Conservation (phyloP, 2,329 filamentous ascomycete genomes). For the Penicillium sp. region DNA sequence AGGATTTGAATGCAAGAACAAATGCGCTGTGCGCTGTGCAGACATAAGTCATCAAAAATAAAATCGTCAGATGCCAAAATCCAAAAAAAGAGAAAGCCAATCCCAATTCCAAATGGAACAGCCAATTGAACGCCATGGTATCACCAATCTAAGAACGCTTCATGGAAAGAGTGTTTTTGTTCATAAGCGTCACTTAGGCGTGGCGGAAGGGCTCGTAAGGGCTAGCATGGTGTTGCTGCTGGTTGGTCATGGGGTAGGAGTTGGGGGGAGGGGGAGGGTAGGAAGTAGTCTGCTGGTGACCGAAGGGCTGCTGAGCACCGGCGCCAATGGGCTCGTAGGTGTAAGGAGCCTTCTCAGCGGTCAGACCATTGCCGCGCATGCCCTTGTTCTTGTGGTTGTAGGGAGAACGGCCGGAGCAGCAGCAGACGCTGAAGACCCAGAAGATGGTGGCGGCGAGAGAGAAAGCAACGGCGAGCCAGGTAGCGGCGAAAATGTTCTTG, state of each 20-base stretch:
- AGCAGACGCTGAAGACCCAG: constrained; percentile 91
- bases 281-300: constrained; percentile 25
- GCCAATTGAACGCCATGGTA: constrained; percentile 21
- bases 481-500: constrained; percentile 65
- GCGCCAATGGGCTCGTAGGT: constrained; percentile 58
- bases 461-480: constrained; percentile 80
- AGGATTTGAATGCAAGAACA: not conserved
- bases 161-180: constrained; percentile 4
- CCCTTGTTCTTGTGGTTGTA: constrained; percentile 45
- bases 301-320: constrained; percentile 21
- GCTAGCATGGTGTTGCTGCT: constrained; percentile 21
- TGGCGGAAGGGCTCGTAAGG: constrained; percentile 43
- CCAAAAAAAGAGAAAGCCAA: constrained; percentile 3
- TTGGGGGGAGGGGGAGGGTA: constrained; percentile 27
- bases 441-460: constrained; percentile 75
- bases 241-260: constrained; percentile 27
- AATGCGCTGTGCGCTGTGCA: not conserved
- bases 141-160: constrained; percentile 23
- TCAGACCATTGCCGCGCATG: constrained; percentile 40
- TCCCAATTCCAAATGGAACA: constrained; percentile 2
- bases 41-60: constrained; percentile 12
- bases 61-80: constrained; percentile 9
- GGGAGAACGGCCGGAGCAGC: constrained; percentile 70
- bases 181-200: constrained; percentile 22
- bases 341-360: constrained; percentile 61